phyloP scores from a whole-genome alignment of 805 yeast species.

The Metschnikowia corniflorae region DNA sequence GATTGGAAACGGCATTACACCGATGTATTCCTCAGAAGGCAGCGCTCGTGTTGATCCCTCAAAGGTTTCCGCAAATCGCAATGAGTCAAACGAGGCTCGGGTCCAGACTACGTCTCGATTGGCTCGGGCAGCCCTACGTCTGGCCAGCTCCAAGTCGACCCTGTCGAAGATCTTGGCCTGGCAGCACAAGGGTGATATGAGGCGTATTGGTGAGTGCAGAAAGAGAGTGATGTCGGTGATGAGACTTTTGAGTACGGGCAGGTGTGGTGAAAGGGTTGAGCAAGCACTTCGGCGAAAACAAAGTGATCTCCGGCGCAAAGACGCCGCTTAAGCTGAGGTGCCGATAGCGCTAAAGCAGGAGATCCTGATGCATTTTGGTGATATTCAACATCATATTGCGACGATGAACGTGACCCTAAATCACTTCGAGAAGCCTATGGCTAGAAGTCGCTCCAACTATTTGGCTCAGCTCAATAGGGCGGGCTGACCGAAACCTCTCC shows the following conservation, averaged over 20 bases:
- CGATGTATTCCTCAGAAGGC: constrained; percentile 32
- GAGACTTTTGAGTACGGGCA: constrained; percentile 84
- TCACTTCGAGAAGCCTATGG: constrained; percentile 90
- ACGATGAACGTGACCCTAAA: constrained; percentile 95
- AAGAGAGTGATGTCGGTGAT: constrained; percentile 92
- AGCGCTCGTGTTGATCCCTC: constrained; percentile 27
- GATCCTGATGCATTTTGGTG: constrained; percentile 92
- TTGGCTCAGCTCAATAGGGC: constrained; percentile 94
- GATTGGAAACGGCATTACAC: no score
- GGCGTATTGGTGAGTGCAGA: constrained; percentile 93
- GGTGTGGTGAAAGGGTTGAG: constrained; percentile 97
- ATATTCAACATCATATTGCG: constrained; percentile 94
- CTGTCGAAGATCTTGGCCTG: constrained; percentile 56
- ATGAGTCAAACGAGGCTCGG: constrained; percentile 13
- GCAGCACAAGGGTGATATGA: constrained; percentile 92
- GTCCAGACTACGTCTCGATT: constrained; percentile 12
- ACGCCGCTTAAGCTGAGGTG: constrained; percentile 5
- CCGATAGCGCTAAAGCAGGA: constrained; percentile 58
- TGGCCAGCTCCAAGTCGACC: constrained; percentile 34
- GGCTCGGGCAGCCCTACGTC: constrained; percentile 11
- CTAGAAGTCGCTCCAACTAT: constrained; percentile 94
- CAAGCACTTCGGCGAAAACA: constrained; percentile 76
- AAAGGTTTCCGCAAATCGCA: constrained; percentile 5
- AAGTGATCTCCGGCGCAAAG: constrained; percentile 6
- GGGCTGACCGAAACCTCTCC: no score